phyloP scores from a whole-genome alignment of 768 basidiomycete genomes.

The Guyanaporus albipodus region DNA sequence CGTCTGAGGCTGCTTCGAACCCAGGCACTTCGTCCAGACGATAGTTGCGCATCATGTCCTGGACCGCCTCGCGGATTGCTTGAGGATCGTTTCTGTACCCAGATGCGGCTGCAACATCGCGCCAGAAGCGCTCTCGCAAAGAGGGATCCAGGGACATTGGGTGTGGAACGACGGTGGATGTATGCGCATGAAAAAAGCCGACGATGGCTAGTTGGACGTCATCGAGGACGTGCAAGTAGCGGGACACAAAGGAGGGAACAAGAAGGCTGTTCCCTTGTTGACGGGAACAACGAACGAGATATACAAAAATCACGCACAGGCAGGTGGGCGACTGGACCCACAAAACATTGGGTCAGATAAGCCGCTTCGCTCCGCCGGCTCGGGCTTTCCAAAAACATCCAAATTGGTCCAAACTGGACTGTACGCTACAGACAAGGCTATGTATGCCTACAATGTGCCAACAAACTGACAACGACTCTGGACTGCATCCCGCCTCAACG shows the following conservation, averaged over 20 bases:
- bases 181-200: constrained; percentile 4
- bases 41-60: constrained; percentile 24
- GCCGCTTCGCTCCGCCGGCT: constrained; percentile 4
- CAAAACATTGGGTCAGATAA: constrained; percentile 9
- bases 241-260: constrained; percentile 6
- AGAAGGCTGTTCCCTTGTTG: not conserved
- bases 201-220: not conserved
- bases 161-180: not conserved
- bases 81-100: constrained; percentile 10
- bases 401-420: not conserved
- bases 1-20: constrained; percentile 3
- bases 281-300: not conserved
- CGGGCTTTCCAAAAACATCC: constrained; percentile 21
- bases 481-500: no score
- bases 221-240: constrained; percentile 4
- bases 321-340: constrained; percentile 17
- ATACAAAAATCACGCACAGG: not conserved
- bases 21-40: constrained; percentile 18
- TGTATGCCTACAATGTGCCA: not conserved
- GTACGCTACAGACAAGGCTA: constrained; percentile 6
- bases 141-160: constrained; percentile 13
- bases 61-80: constrained; percentile 17
- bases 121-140: constrained; percentile 25
- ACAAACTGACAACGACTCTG: not conserved
- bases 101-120: constrained; percentile 15